Base-by-base conservation (phyloP, 2,329 filamentous ascomycete species). In the Trichoderma sp. region DNA sequence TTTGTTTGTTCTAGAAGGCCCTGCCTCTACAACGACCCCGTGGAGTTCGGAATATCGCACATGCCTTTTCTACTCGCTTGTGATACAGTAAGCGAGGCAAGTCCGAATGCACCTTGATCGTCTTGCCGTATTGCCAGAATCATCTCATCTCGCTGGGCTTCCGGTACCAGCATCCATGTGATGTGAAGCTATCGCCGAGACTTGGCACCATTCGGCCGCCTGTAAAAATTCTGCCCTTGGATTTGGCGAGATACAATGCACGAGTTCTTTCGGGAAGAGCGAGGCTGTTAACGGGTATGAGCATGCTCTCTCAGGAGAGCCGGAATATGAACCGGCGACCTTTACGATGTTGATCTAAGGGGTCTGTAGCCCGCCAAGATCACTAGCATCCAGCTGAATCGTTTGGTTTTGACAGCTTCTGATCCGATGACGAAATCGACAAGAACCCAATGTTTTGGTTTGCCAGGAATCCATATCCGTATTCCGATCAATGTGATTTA, bases 1-100 rank as follows among this genome's bases (percentile, higher is more conserved):
- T 58, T 43, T 68, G 65, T 59, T 68, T 68, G 55, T 58, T 59
- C 65, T 59, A 11, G 26, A 65, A 68, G 32, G 53, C 55, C 26
- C 8, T 36, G 53, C 36, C 17, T 8, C 36, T 32, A 4, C 1
- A 39, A 26, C 20, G 15, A 1, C 20, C 64, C 43, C 36, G 6
- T 23, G 65, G 39, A 34, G 32, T 50, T 15, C 30, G 39, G 66
- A 36, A 43, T 34, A 59, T 47, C 17, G n/a, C n/a, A 50, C 43
- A 50, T n/a, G 4, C 20, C 23, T 26, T 17, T 28, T n/a, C 34
- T 12, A 57, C 28, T 58, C 12, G 6, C 28, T 12, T 34, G 66
- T 26, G 4, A 30, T 34, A 34, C 57, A 32, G 28, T 12, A 59
- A 26, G 34, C 66, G 36, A 61, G 30, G 36, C 26, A 34, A 23